A percentile compares a stretch with the other conserved stretches of the same genome.
phyloP scores from a whole-genome alignment of 805 yeast genomes.

The Lipomyces spencermartinsiae region DNA sequence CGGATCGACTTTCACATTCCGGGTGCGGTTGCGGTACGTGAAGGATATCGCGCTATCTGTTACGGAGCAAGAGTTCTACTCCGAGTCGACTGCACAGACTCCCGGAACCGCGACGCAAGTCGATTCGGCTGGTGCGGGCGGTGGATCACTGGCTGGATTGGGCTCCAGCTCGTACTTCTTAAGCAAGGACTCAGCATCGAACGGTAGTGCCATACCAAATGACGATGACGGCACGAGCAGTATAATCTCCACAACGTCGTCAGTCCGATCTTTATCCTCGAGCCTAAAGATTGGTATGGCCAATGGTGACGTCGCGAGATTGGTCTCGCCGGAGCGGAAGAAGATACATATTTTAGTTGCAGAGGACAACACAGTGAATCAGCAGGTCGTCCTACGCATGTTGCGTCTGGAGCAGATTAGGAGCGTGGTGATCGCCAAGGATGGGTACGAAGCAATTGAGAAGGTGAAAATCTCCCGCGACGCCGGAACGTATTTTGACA shows the following conservation, averaged over 20 bases:
- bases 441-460: conserved; percentile 88
- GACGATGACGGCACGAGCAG: conserved; percentile 26
- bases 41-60: conserved; percentile 51
- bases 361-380: conserved; percentile 92
- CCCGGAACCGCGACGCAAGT: conserved; percentile 7
- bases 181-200: conserved; percentile 14
- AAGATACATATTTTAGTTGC: conserved; percentile 72
- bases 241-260: conserved; percentile 17
- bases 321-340: not conserved
- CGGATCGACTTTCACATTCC: conserved; percentile 77
- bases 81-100: not conserved
- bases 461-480: conserved; percentile 57
- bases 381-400: conserved; percentile 92
- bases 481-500: conserved; percentile 54
- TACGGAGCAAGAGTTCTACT: conserved; percentile 3
- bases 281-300: conserved; percentile 3
- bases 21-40: conserved; percentile 57
- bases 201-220: not conserved
- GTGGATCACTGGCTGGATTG: conserved; percentile 27
- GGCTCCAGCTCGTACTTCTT: conserved; percentile 28
- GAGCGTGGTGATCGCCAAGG: conserved; percentile 78
- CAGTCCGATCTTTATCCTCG: conserved; percentile 24
- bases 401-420: conserved; percentile 78
- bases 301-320: not conserved
- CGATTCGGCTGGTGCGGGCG: not conserved